A percentile compares a stretch with the other conserved stretches of the same genome.
Evolutionary conservation across 176 grass and related monocot species (phyloP).

Genomic region (Cenchrus purpureus): DNA sequence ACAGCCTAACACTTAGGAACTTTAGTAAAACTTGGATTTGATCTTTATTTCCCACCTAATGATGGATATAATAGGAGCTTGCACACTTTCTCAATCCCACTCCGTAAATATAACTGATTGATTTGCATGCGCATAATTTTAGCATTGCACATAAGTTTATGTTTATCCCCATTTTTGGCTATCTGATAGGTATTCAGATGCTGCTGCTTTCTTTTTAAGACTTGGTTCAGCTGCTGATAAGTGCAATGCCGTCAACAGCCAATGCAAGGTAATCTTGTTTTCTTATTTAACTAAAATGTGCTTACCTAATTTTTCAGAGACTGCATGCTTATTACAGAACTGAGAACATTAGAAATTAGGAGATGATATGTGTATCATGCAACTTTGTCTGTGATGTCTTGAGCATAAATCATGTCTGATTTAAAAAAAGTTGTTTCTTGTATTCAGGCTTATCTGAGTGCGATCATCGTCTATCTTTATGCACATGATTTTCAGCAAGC

Average conservation of each 20-base stretch:
- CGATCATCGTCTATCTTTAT: slow-evolving; percentile 93
- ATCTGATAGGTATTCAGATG: slow-evolving; percentile 76
- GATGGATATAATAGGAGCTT: not conserved
- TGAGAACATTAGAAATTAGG: not conserved
- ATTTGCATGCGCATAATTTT: not conserved
- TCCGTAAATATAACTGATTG: not conserved
- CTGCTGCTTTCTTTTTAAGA: slow-evolving; percentile 80
- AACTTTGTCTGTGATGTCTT: not conserved
- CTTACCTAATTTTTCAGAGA: slow-evolving; percentile 20
- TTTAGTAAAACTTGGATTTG: not conserved
- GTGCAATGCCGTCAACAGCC: slow-evolving; percentile 92
- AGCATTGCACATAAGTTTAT: not conserved
- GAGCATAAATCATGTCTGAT: not conserved
- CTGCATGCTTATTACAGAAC: not conserved
- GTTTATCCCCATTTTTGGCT: slow-evolving; percentile 10
- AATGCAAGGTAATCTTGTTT: slow-evolving; percentile 82
- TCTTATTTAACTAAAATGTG: not conserved
- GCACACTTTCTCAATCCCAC: not conserved
- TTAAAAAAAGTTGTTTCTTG: slow-evolving; percentile 15
- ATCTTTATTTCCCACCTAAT: slow-evolving; percentile 8
- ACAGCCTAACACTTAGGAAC: not conserved
- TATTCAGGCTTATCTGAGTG: slow-evolving; percentile 90
- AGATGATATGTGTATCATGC: not conserved
- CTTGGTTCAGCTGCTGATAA: slow-evolving; percentile 93
- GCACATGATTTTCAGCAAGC: slow-evolving; percentile 97